Base-by-base conservation (phyloP, 306 rosid genomes). In the Cyclanthera cordifolia region DNA sequence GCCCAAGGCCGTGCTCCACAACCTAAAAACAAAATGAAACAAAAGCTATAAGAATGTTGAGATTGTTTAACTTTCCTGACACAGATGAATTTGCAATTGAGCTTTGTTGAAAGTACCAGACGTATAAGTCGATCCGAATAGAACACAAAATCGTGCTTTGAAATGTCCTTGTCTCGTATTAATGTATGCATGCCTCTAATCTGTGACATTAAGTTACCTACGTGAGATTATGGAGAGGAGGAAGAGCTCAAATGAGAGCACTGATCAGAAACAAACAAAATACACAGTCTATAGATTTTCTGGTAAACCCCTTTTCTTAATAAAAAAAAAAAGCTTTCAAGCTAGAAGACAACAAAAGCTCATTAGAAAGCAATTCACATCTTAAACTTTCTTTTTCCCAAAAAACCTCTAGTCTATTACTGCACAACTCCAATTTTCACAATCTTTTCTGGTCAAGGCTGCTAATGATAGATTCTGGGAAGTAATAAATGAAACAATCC, bases 1-100 rank as follows among this genome's bases (percentile, higher is more conserved):
- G 91, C 58, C 98, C 98, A 58, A 93, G 90, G 79, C 96, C 98
- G 76, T 87, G 98, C 87, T 93, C 98, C 74, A 93, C 98, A 84
- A 89, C 98, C 96, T 93, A 78, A 75, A 71, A 54, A 68, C 67
- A 30, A 57, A 67, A 27, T 48, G 72, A 55, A 72, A 64, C 59
- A 55, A 53, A 53, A 13, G 11, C 19, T 41, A 34, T 39, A 12
- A 63, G 19, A 30, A 34, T 61, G 68, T 39, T 37, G 68, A 39
- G 68, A 39, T 39, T 39, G 28, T 17, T 39, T 27, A 20, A 63
- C 16, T 63, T 63, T 63, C 6, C 51, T 21, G 9, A 19, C 4
- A 20, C 11, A 41, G 5, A 10, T 4, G 20, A 63, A 11, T 20
- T 63, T 19, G 32, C 12, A 37, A 41, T 63, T 41, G 51, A 63